Evolutionary conservation across 371 early-diverging fungal genomes (phyloP).

Genomic region (Rhizopus delemar): DNA sequence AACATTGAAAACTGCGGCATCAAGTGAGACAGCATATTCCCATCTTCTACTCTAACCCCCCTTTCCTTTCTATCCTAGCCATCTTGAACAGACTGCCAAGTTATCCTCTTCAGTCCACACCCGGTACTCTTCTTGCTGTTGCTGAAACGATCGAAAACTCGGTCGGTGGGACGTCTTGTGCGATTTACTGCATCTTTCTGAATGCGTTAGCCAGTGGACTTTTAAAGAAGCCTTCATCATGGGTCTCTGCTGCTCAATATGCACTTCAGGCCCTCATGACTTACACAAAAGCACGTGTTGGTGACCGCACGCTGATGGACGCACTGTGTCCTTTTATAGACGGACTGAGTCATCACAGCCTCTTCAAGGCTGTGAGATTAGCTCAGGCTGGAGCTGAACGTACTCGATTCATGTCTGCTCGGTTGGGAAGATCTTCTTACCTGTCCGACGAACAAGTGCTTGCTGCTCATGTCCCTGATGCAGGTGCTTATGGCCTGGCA

Average conservation of each 20-base stretch:
- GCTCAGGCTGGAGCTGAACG: slow-evolving; percentile 59
- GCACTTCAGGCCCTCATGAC: slow-evolving; percentile 64
- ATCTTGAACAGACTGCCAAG: slow-evolving; percentile 28
- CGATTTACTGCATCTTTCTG: slow-evolving; percentile 76
- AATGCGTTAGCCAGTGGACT: slow-evolving; percentile 70
- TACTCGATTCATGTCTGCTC: slow-evolving; percentile 61
- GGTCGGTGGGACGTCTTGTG: slow-evolving; percentile 81
- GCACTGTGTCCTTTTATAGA: slow-evolving; percentile 70
- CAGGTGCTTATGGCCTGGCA: slow-evolving; percentile 70
- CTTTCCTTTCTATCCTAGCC: slow-evolving; percentile 21
- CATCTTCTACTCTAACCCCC: too few species aligned
- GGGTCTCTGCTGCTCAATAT: slow-evolving; percentile 35
- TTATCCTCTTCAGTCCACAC: slow-evolving; percentile 24
- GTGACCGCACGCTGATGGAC: slow-evolving; percentile 83
- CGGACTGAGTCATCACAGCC: slow-evolving; percentile 33
- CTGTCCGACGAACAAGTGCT: slow-evolving; percentile 54
- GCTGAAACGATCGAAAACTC: slow-evolving; percentile 67
- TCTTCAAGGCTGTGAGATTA: slow-evolving; percentile 52
- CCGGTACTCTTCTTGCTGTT: slow-evolving; percentile 40
- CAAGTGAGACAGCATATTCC: slow-evolving; percentile 26
- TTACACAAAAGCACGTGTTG: slow-evolving; percentile 74
- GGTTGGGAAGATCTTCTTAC: slow-evolving; percentile 74
- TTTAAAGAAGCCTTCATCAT: slow-evolving; percentile 7
- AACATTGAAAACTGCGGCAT: slow-evolving; percentile 68
- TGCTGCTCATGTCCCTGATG: slow-evolving; percentile 58